These are phyloP conservation scores for Rheum nobile DNA, from an alignment of 148 eudicot genomes.

Conservation along the genomic window DNA sequence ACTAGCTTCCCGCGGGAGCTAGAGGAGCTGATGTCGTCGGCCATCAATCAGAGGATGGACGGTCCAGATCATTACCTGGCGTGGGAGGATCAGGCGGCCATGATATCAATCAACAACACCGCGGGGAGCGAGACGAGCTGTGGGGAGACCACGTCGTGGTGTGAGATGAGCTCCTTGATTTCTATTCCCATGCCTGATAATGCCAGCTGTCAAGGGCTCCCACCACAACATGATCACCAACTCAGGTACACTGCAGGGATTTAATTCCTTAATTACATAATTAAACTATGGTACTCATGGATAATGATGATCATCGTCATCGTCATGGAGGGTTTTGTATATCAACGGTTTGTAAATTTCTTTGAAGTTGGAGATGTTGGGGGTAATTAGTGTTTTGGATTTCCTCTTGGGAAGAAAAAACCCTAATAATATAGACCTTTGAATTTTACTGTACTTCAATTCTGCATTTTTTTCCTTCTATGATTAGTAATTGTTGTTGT, in stretches of 20 bases:
- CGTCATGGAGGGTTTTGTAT: neutral
- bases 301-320: neutral
- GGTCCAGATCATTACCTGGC: neutral
- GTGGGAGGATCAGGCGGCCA: neutral
- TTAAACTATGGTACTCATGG: neutral
- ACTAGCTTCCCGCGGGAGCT: neutral
- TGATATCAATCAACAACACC: slow-evolving; percentile 7
- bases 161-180: slow-evolving; percentile 11
- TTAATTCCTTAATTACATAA: neutral
- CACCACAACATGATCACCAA: neutral
- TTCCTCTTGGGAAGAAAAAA: neutral
- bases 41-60: neutral
- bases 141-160: neutral
- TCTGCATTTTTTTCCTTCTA: neutral
- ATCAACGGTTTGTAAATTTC: slow-evolving; percentile 4
- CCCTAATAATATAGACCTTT: slow-evolving; percentile 1
- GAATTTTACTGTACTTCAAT: neutral
- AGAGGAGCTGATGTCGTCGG: slow-evolving; percentile 3
- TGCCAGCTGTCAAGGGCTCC: neutral
- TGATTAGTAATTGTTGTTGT: neutral
- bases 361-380: neutral
- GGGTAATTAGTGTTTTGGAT: neutral
- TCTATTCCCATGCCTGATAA: neutral
- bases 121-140: neutral
- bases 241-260: neutral